Base-by-base conservation (phyloP, 164 flowering plant species). In the Chimonanthus praecox region DNA sequence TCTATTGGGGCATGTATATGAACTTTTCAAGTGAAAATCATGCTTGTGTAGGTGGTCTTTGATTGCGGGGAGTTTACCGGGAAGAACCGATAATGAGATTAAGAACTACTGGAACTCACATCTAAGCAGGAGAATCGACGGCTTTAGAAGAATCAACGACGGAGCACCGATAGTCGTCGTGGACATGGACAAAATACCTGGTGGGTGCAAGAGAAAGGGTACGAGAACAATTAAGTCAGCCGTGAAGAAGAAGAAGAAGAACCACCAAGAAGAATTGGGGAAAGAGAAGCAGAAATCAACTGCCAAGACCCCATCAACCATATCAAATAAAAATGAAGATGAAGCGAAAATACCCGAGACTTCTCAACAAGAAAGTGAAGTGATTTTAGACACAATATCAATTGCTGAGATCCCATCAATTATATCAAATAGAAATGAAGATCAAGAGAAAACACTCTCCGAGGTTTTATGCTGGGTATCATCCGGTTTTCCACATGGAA, bases 21-120 rank as follows among this genome's bases (percentile, higher is more conserved):
- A 47, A 2, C 15, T n/a, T 68, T 6, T 54, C 60, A 7, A 13
- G 10, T 69, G 18, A 33, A 33, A 33, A 1, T 33, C 33, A 33
- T 20, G 48, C 3, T n/a, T 16, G 2, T 73, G 71, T 78, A 93
- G 98, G 85, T 93, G 98, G 98, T 89, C 96, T 5, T 51, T 91
- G 81, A 93, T 93, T 58, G 98, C 94, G 2, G 86, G 84, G 6
- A 84, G 89, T 11, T 72, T 93, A 51, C 91, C 97, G 0, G 97
- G 97, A 54, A 88, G 97, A 85, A 92, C 97, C 58, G 97, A 92
- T 80, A 92, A 92, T 73, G 97, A 92, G 78, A 90, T 92, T 15
- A 92, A 92, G 76, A 92, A 92, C 70, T 87, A 92, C 73, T 92
- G 97, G 98, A 93, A 93, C 76, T 90, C 97, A 43, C 92, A 90